Evolutionary conservation across 169 alveolate genomes (phyloP).

Genomic region (Plasmodium cynomolgi): DNA sequence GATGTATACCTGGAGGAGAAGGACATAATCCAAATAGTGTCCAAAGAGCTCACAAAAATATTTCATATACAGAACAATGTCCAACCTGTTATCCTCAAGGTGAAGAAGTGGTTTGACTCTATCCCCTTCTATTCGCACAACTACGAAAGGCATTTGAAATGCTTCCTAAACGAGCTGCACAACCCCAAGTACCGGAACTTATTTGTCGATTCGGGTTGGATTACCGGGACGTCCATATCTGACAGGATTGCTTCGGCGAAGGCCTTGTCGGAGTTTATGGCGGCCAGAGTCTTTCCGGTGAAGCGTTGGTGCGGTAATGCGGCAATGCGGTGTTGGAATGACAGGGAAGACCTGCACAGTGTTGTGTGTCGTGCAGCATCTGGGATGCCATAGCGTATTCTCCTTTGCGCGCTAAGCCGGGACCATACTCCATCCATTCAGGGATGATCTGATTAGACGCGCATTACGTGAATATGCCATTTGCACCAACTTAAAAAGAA

Average conservation of each 20-base stretch:
- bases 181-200: slow-evolving; percentile 25
- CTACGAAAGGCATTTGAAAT: slow-evolving; percentile 22
- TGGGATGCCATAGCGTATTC: neutral
- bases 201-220: slow-evolving; percentile 54
- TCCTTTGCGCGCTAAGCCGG: neutral
- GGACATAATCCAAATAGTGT: neutral
- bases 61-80: slow-evolving; percentile 10
- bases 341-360: neutral
- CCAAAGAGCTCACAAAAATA: slow-evolving; percentile 2
- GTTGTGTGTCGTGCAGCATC: neutral
- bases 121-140: slow-evolving; percentile 49
- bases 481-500: neutral
- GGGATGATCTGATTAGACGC: neutral
- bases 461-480: neutral
- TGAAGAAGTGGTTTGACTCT: slow-evolving; percentile 46
- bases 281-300: neutral
- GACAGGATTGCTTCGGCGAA: slow-evolving; percentile 47
- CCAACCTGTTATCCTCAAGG: slow-evolving; percentile 39
- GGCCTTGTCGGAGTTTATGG: slow-evolving; percentile 30
- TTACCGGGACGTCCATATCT: slow-evolving; percentile 70
- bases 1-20: slow-evolving; percentile 26
- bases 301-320: neutral
- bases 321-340: neutral
- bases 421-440: neutral
- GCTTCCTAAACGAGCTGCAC: slow-evolving; percentile 7